Evolutionary conservation across 2,329 filamentous ascomycete species (phyloP).

Genomic region (Chaetomiaceae sp.): DNA sequence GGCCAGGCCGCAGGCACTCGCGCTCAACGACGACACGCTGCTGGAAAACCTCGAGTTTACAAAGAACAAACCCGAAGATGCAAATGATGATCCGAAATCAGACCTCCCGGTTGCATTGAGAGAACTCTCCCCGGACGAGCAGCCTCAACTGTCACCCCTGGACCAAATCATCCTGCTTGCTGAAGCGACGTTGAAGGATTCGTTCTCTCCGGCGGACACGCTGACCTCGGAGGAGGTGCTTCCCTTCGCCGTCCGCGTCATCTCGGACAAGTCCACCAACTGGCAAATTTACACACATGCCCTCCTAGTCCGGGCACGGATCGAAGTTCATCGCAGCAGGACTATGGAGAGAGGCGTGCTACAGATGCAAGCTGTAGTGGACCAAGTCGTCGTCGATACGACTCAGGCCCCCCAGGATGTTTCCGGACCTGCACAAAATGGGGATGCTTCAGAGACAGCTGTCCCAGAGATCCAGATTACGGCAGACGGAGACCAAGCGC

Average conservation of each 20-base stretch:
- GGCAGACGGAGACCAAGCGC: slow-evolving; percentile 30
- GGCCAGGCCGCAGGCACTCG: slow-evolving; percentile 60
- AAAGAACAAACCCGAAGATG: slow-evolving; percentile 37
- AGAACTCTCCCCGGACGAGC: slow-evolving; percentile 67
- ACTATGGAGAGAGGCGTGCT: slow-evolving; percentile 86
- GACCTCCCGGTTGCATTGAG: slow-evolving; percentile 58
- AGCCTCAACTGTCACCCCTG: slow-evolving; percentile 75
- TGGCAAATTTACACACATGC: slow-evolving; percentile 98
- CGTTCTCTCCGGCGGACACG: slow-evolving; percentile 73
- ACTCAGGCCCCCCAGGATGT: slow-evolving; percentile 32
- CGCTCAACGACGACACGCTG: slow-evolving; percentile 88
- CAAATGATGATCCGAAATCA: slow-evolving; percentile 30
- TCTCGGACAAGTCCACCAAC: slow-evolving; percentile 85
- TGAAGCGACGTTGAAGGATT: slow-evolving; percentile 83
- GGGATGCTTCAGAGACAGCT: slow-evolving; percentile 27
- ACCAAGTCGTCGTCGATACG: slow-evolving; percentile 90
- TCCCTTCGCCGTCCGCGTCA: slow-evolving; percentile 82
- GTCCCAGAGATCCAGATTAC: slow-evolving; percentile 47
- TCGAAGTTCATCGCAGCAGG: slow-evolving; percentile 80
- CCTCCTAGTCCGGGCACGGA: slow-evolving; percentile 79
- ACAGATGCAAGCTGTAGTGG: slow-evolving; percentile 90
- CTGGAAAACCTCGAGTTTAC: slow-evolving; percentile 82
- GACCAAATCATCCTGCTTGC: slow-evolving; percentile 90
- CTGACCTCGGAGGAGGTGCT: slow-evolving; percentile 90
- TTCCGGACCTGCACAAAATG: slow-evolving; percentile 27